Conservation (phyloP, 2,329 filamentous ascomycete genomes). For the Waltergamsia citrina region DNA sequence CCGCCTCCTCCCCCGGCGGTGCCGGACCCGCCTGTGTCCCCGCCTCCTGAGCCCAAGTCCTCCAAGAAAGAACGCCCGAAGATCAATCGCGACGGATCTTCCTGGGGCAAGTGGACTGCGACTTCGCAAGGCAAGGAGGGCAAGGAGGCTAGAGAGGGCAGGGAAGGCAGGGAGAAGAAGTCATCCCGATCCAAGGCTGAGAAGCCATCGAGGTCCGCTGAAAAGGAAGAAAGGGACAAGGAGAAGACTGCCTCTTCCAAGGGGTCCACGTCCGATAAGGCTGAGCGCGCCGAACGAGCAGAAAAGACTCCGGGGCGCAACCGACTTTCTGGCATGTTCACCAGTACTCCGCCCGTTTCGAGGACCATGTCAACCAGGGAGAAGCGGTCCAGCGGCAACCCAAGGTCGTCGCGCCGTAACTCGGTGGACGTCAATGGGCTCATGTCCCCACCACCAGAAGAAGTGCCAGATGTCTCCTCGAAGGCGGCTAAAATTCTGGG, state of each 20-base stretch:
- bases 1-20: slow-evolving; percentile 35
- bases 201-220: slow-evolving; percentile 41
- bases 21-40: slow-evolving; percentile 37
- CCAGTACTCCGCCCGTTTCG: slow-evolving; percentile 54
- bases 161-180: slow-evolving; percentile 23
- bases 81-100: slow-evolving; percentile 59
- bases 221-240: slow-evolving; percentile 57
- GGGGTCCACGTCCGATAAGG: slow-evolving; percentile 66
- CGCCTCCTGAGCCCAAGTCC: slow-evolving; percentile 46
- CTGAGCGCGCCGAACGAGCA: slow-evolving; percentile 35
- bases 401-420: slow-evolving; percentile 55
- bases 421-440: slow-evolving; percentile 59
- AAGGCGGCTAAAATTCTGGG: slow-evolving; percentile 76
- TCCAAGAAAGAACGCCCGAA: slow-evolving; percentile 69
- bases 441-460: slow-evolving; percentile 64
- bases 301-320: slow-evolving; percentile 39
- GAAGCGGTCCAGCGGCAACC: slow-evolving; percentile 44
- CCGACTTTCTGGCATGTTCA: slow-evolving; percentile 53
- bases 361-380: slow-evolving; percentile 62
- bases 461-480: slow-evolving; percentile 52
- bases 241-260: slow-evolving; percentile 56
- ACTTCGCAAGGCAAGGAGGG: slow-evolving; percentile 25
- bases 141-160: slow-evolving; percentile 19
- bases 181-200: slow-evolving; percentile 59
- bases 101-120: slow-evolving; percentile 70